Evolutionary conservation across 176 grass and related monocot genomes (phyloP).

Genomic region (Avena eriantha): DNA sequence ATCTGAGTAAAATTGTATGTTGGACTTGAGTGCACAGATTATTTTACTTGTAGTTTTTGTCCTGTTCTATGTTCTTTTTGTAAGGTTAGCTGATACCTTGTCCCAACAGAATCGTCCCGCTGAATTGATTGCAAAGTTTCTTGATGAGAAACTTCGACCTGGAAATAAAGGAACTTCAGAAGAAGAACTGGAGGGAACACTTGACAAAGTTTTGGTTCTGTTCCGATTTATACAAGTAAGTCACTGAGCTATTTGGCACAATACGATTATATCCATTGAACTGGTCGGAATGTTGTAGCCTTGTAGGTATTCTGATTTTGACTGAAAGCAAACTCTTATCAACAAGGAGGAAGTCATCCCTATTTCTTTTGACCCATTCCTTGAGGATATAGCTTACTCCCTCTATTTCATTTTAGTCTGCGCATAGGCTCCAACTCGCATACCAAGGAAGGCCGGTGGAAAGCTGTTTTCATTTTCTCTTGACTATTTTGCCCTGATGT

Average conservation of each 20-base stretch:
- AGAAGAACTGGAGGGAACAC: slow-evolving; percentile 98
- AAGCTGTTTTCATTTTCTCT: too few species aligned
- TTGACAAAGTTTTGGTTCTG: slow-evolving; percentile 97
- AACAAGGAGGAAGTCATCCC: background rate
- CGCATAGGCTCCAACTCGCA: too few species aligned
- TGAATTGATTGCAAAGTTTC: slow-evolving; percentile 99
- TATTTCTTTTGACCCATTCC: background rate
- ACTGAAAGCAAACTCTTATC: slow-evolving; percentile 11
- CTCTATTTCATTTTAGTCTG: too few species aligned
- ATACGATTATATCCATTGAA: background rate
- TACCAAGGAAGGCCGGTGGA: too few species aligned
- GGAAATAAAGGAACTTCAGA: slow-evolving; percentile 99
- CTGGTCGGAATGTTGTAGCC: background rate
- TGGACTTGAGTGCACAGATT: background rate
- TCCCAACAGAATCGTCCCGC: slow-evolving; percentile 89
- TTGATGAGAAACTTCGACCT: slow-evolving; percentile 98
- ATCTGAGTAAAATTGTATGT: slow-evolving; percentile 4
- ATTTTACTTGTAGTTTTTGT: slow-evolving; percentile 20
- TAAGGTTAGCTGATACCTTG: slow-evolving; percentile 15
- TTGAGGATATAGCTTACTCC: background rate
- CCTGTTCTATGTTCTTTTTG: background rate
- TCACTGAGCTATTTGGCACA: slow-evolving; percentile 30
- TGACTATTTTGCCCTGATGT: too few species aligned
- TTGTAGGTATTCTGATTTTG: background rate
- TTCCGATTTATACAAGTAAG: slow-evolving; percentile 99